Base-by-base conservation (phyloP, 164 flowering plant species). In the Paratinospora sagittata region DNA sequence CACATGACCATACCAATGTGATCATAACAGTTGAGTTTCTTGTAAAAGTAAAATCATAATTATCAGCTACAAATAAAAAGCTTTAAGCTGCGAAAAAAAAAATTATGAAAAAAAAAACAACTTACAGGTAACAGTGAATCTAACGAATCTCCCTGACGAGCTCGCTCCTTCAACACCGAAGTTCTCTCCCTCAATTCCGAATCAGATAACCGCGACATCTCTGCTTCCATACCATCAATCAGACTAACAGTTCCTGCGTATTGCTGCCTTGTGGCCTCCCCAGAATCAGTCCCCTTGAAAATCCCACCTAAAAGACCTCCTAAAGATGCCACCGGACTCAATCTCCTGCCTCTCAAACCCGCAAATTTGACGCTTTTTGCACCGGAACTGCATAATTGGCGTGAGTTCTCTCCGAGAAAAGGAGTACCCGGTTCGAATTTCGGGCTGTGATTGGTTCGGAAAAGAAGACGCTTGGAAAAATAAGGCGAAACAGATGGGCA, bases 41-140 rank as follows among this genome's bases (percentile, higher is more conserved):
- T 43, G 14, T 1, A 0, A 9, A 43, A 9, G 14, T 43, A 43
- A 43, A 10, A 43, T 43, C 13, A 43, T 12, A 10, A 43, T 43
- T 14, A 43, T 43, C 47, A 12, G 12, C 14, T 9, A 43, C 12
- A 8, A 71, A 24, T 3, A 36, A 43, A 43, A 11, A 43, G 47
- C 11, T 41, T 41, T 12, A 41, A 41, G 45, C 13, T 41, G 45
- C 47, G 1, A 43, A 43, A 14, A 1, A 43, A 43, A 14, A 43
- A 9, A 43, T 9, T 62, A 8, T 21, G 34, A 21, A 45, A 19
- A 67, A 11, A 27, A n/a, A 24, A 5, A 58, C 69, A 71, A 79
- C 91, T 75, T 78, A 94, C 98, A 62, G 97, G 98, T 34, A 95
- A 78, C 52, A 95, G 78, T 34, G 97, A 84, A 80, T 95, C 97